Conservation (phyloP, 306 rosid genomes). For the Astragalus glycyphyllos region DNA sequence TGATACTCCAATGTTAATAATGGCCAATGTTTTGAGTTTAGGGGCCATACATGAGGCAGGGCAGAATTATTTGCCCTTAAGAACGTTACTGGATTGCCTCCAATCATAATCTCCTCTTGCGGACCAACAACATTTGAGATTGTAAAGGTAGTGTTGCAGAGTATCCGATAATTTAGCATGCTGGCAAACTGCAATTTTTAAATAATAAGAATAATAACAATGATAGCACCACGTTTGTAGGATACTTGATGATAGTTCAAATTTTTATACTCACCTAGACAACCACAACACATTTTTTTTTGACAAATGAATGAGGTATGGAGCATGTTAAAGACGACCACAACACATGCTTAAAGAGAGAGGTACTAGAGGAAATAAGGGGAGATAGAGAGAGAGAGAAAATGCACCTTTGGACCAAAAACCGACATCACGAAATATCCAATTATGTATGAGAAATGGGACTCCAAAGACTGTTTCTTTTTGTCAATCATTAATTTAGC, state of each 20-base stretch:
- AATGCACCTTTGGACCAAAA: constrained; percentile 75
- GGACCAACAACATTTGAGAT: constrained; percentile 91
- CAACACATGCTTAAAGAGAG: neutral
- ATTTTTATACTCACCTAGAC: constrained; percentile 8
- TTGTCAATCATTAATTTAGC: constrained; percentile 75
- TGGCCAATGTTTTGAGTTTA: constrained; percentile 29
- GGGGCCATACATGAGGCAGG: constrained; percentile 71
- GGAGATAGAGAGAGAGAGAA: neutral
- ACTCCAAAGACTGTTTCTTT: constrained; percentile 73
- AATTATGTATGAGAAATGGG: constrained; percentile 61
- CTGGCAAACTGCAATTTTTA: constrained; percentile 61
- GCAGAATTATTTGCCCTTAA: constrained; percentile 74
- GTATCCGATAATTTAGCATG: constrained; percentile 67
- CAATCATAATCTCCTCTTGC: constrained; percentile 70
- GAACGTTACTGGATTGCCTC: constrained; percentile 72
- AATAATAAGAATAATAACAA: neutral
- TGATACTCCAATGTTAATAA: neutral
- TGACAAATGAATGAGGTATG: too few species aligned
- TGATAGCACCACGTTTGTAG: constrained; percentile 7
- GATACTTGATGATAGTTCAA: constrained; percentile 11
- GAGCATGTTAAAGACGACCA: too few species aligned
- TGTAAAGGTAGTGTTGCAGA: constrained; percentile 78
- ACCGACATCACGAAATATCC: constrained; percentile 59
- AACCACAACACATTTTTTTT: too few species aligned
- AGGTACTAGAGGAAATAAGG: neutral